Conservation (phyloP, 108 stramenopile genomes). For the Cylindrotheca closterium region DNA sequence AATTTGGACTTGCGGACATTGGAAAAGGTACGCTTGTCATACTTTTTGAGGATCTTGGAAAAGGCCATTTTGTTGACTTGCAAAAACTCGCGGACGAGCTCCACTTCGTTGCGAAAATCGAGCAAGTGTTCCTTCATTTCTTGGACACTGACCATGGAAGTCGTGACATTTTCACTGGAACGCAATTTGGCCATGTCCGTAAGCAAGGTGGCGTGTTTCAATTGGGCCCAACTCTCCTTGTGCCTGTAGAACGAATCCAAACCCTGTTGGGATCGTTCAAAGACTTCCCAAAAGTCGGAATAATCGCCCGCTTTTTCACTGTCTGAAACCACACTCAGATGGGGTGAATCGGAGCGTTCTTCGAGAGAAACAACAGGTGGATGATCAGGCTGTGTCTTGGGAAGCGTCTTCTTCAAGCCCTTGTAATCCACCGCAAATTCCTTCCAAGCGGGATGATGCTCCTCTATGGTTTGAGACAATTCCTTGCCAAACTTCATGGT, state of each 20-base stretch:
- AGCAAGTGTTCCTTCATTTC: slow-evolving; percentile 47
- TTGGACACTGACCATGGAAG: slow-evolving; percentile 6
- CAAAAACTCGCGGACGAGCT: slow-evolving; percentile 50
- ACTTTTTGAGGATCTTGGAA: slow-evolving; percentile 68
- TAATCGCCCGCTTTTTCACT: slow-evolving; percentile 43
- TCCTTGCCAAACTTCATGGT: slow-evolving; percentile 58
- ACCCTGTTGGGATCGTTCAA: not conserved
- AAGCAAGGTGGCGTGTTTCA: slow-evolving; percentile 26
- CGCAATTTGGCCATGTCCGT: slow-evolving; percentile 50
- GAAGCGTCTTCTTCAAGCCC: slow-evolving; percentile 42
- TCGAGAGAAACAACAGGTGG: slow-evolving; percentile 31
- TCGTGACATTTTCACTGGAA: slow-evolving; percentile 37
- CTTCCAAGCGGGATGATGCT: slow-evolving; percentile 45
- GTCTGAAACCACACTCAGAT: no score
- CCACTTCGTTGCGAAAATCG: slow-evolving; percentile 39
- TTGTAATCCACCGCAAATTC: slow-evolving; percentile 63
- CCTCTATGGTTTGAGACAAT: slow-evolving; percentile 21
- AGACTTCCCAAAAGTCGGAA: slow-evolving; percentile 9
- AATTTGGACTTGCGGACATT: not conserved
- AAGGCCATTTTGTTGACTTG: slow-evolving; percentile 62
- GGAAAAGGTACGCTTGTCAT: slow-evolving; percentile 43
- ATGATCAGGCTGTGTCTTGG: slow-evolving; percentile 13
- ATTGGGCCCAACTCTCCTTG: slow-evolving; percentile 1
- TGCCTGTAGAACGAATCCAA: not conserved
- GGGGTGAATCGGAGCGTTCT: slow-evolving; percentile 34